Evolutionary conservation across 164 flowering plant genomes (phyloP), one percentile per base, ranked within the genome.

Genomic region (Macadamia tetraphylla): DNA sequence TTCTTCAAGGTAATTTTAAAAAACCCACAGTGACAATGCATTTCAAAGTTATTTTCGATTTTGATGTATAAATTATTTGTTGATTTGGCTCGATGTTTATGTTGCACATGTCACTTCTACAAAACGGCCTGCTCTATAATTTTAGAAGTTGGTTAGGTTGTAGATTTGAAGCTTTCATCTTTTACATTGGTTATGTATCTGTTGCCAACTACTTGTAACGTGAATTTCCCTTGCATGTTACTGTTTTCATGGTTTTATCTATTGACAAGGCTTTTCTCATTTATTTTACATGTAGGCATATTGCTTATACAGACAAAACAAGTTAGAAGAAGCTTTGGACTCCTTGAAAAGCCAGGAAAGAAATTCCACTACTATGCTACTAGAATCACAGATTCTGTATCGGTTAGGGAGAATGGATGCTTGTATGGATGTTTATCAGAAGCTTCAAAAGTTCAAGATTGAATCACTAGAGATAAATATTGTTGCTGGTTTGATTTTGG

Each of bases 281-380:
- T 70, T 32, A 62, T 74, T 58, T 63, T 49, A 66, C 56, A 40
- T 59, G 43, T 62, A 92, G 98, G 92, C 95, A 69, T 94, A 92
- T 78, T 94, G 98, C 81, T 80, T 92, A 70, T 92, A 92, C 83
- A 81, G 97, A 73, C 88, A 85, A 81, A 94, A 94, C 81, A 92
- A 87, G 77, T 76, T 88, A 60, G 81, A 86, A 66, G 98, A 88
- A 75, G 96, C 98, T 66, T 68, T 90, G 82, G 84, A 80, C 62
- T 76, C 80, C 42, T 66, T 92, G 76, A 81, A 82, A 76, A 68
- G 69, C 68, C 82, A 72, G 74, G 94, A 89, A 77, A 81, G 63
- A 63, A 83, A 70, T 71, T 58, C 88, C 44, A 78, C 74, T 62
- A 66, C 80, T 9, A 81, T 92, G 91, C 80, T 85, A 71, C 77